phyloP scores from a whole-genome alignment of 2,329 filamentous ascomycete genomes.

The Elsinoe necatrix region DNA sequence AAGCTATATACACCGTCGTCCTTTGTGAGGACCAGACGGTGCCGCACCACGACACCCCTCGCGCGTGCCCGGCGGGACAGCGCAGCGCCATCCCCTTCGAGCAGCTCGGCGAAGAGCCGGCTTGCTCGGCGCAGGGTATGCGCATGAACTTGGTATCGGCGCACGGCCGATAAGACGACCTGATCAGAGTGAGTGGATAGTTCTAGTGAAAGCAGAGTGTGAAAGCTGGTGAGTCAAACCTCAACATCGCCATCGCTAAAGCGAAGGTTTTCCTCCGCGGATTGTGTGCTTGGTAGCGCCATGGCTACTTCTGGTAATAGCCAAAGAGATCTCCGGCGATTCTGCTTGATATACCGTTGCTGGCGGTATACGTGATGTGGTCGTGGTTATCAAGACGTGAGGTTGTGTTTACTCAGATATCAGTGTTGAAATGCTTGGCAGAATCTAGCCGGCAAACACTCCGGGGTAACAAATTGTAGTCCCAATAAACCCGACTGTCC shows the following conservation, averaged over 20 bases:
- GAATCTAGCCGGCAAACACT: not conserved
- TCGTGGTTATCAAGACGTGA: not conserved
- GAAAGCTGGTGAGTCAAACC: not conserved
- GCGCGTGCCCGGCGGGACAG: not conserved
- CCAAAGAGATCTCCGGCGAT: not conserved
- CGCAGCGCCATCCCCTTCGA: not conserved
- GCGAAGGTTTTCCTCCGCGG: not conserved
- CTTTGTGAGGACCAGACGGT: not conserved
- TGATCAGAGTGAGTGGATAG: not conserved
- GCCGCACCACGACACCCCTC: not conserved
- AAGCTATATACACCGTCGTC: not conserved
- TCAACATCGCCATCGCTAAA: constrained; percentile 13
- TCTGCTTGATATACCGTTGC: not conserved
- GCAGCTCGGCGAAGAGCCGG: constrained; percentile 3
- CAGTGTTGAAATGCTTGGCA: not conserved
- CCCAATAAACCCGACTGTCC: not conserved
- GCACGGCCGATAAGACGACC: constrained; percentile 3
- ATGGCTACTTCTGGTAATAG: not conserved
- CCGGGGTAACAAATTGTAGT: not conserved
- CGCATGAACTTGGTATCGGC: constrained; percentile 12
- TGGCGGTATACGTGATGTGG: not conserved
- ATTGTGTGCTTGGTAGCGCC: not conserved
- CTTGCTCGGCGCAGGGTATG: constrained; percentile 1
- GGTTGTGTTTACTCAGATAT: not conserved
- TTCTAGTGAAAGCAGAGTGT: not conserved